Conservation (phyloP, 495 filamentous ascomycete genomes). For the Acidomyces sp. region DNA sequence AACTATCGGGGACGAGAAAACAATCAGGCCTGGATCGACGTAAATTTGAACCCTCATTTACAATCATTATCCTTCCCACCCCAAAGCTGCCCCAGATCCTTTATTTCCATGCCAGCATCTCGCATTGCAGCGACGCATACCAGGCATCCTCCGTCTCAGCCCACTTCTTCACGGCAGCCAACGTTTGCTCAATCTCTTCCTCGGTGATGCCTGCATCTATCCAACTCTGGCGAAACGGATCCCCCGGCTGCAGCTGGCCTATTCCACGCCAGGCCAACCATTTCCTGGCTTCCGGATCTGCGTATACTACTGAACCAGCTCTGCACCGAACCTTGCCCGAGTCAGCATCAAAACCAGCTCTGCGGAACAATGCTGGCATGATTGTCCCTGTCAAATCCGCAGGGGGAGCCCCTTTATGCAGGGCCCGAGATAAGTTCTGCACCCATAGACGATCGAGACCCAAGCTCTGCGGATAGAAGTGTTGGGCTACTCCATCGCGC, state of each 20-base stretch:
- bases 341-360: constrained; percentile 28
- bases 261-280: constrained; percentile 24
- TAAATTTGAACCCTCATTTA: no score
- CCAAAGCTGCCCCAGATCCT: no score
- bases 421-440: constrained; percentile 17
- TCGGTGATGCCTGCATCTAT: constrained; percentile 28
- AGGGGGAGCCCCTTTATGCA: constrained; percentile 18
- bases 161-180: constrained; percentile 25
- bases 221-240: constrained; percentile 30
- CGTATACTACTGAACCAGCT: constrained; percentile 23
- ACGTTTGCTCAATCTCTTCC: constrained; percentile 28
- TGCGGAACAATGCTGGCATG: constrained; percentile 26
- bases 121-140: constrained; percentile 28
- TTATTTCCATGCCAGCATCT: constrained; percentile 34
- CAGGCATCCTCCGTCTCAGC: constrained; percentile 31
- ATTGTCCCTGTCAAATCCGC: constrained; percentile 20
- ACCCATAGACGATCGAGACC: constrained; percentile 27
- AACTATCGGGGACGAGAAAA: no score
- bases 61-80: no score
- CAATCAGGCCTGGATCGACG: no score
- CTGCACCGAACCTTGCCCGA: constrained; percentile 25
- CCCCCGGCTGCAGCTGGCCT: constrained; percentile 27
- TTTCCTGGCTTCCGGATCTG: constrained; percentile 23
- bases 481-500: constrained; percentile 5
- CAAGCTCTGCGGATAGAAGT: constrained; percentile 15